phyloP scores from a whole-genome alignment of 352 stramenopile species.

The Blastocystis sp. region DNA sequence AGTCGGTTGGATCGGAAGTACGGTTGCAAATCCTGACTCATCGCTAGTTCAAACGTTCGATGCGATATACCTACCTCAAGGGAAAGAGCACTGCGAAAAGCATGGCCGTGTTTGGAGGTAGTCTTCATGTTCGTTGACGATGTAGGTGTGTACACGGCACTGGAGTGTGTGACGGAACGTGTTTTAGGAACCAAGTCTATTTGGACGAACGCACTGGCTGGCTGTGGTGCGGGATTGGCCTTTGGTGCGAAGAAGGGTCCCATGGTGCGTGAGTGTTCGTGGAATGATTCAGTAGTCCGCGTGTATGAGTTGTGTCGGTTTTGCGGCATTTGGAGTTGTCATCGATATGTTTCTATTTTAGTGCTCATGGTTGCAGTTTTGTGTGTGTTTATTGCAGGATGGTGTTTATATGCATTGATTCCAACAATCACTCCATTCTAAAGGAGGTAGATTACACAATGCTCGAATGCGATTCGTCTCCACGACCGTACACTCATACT shows the following conservation, averaged over 20 bases:
- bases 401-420: background rate
- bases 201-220: constrained; percentile 35
- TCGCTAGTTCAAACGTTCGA: background rate
- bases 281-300: background rate
- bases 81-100: constrained; percentile 8
- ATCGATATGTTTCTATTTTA: constrained; percentile 55
- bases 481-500: constrained; percentile 35
- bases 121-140: background rate
- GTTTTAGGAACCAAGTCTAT: constrained; percentile 22
- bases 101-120: constrained; percentile 44
- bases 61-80: constrained; percentile 7
- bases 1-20: background rate
- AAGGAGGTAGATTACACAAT: background rate
- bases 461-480: constrained; percentile 32
- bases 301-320: constrained; percentile 37
- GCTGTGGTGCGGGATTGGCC: constrained; percentile 4
- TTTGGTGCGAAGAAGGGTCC: constrained; percentile 16
- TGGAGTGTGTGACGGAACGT: constrained; percentile 40
- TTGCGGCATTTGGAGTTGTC: constrained; percentile 37
- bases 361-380: background rate
- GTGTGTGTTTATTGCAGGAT: background rate
- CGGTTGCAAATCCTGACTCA: background rate
- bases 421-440: background rate
- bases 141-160: constrained; percentile 16
- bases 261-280: background rate